phyloP scores from a whole-genome alignment of 352 stramenopile genomes.

The Globisporangium paddicum region DNA sequence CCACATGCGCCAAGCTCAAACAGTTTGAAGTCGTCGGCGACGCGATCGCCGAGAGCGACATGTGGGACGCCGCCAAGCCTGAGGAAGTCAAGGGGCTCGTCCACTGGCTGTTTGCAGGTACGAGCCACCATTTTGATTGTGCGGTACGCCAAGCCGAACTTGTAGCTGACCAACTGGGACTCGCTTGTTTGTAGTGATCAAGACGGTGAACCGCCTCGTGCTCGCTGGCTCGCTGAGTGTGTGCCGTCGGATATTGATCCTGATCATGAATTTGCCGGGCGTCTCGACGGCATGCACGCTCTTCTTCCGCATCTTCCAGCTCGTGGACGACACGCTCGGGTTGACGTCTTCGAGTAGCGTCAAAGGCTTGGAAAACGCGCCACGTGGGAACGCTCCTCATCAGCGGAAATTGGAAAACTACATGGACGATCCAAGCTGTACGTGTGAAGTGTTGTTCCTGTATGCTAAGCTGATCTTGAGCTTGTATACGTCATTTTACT shows the following conservation, averaged over 20 bases:
- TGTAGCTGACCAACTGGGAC: neutral
- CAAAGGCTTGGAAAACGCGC: conserved; percentile 29
- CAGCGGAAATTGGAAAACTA: conserved; percentile 41
- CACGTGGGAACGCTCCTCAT: conserved; percentile 9
- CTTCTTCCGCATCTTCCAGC: conserved; percentile 62
- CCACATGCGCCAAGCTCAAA: conserved; percentile 17
- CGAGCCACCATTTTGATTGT: neutral
- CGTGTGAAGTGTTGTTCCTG: too few species aligned
- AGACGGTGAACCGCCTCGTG: conserved; percentile 55
- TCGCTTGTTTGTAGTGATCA: conserved; percentile 23
- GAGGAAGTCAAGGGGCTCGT: conserved; percentile 66
- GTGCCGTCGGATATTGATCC: conserved; percentile 66
- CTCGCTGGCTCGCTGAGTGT: conserved; percentile 40
- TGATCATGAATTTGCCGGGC: conserved; percentile 71
- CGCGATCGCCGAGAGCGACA: conserved; percentile 46
- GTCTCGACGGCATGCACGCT: conserved; percentile 64
- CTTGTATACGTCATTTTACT: neutral
- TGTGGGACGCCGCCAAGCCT: conserved; percentile 47
- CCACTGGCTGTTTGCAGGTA: conserved; percentile 58
- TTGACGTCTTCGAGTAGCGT: conserved; percentile 28
- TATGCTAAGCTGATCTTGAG: too few species aligned
- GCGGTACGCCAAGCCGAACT: neutral
- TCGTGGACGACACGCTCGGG: conserved; percentile 61
- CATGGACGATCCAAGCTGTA: conserved; percentile 61
- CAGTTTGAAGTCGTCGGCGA: conserved; percentile 30